Evolutionary conservation across 2,329 filamentous ascomycete genomes (phyloP), one percentile per base, ranked within the genome.

Genomic region (Eutypella sp.): DNA sequence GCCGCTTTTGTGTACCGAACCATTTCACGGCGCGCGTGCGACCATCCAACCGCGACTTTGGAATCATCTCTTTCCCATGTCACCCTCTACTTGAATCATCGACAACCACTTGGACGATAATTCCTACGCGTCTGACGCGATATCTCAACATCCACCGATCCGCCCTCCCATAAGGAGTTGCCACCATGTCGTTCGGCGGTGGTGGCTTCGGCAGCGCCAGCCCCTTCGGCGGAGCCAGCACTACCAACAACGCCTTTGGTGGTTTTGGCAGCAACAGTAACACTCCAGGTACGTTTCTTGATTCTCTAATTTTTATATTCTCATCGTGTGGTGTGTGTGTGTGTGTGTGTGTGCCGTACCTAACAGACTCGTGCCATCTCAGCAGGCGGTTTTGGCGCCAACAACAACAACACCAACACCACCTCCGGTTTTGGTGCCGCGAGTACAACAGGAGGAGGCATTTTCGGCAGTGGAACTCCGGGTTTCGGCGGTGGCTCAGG

Each of bases 161-260:
- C 40, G n/a, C 37, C 42, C 38, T 33, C 44, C 44, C 44, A 52
- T 40, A 47, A 47, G 45, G 45, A 48, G 41, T 49, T 49, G 45
- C 46, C 60, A 71, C 53, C 60, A 82, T 82, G 78, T 78, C 78
- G 59, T 78, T 79, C 57, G 72, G 73, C 57, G 69, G 71, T 53
- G 71, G 73, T 51, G 74, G 75, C 58, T 72, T 74, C 61, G 68
- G 71, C 57, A 76, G 79, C 43, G 47, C 54, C 41, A 47, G 51
- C 53, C 55, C 52, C 71, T 84, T 85, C 67, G 79, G 79, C 67
- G 73, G 75, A 11, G 8, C 9, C 59, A 75, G 74, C 52, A 81
- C 76, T 61, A 72, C 70, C 46, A 68, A 67, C 41, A 59, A 70
- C 56, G 71, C 68, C 19, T 86, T 86, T 65, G 78, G 78, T 55